Evolutionary conservation across 768 basidiomycete species (phyloP), one percentile per base, ranked within the genome.

Genomic region (Tephrocybe rancida): DNA sequence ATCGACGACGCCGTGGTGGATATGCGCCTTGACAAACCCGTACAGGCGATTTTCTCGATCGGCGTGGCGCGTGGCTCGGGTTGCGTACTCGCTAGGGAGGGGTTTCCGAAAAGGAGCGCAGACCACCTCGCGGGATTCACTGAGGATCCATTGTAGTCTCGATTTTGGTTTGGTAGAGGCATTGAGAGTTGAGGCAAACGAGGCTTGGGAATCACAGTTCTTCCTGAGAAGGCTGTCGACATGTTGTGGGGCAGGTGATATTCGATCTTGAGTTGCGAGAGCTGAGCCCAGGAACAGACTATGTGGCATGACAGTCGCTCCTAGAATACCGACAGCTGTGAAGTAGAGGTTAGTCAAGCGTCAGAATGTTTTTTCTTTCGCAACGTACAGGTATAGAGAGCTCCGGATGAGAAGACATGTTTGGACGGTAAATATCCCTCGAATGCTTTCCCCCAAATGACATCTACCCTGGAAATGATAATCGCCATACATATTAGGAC

Each of bases 291-390:
- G 77, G 74, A 90, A 94, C n/a, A 97, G 76, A 54, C 87, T 88
- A 67, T 95, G 94, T 0, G 94, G 94, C 94, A 95, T 95, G 54
- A 94, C 87, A 2, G 92, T 97, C 1, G 92, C 91, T 26, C 88
- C 87, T 1, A 89, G 64, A 44, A 92, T 85, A 34, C 88, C 88
- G 48, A 89, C 82, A 26, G 86, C 84, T 86, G 55, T 34, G 54
- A 27, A 24, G 42, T 22, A 10, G 5, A n/a, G 7, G 35, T 37
- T 18, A 37, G 18, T 47, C 14, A 25, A 44, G 3, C 5, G 9
- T 13, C 35, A 18, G 35, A 11, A 25, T 16, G 19, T 25, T 25
- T 39, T 34, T 6, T 13, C 7, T 56, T 11, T 30, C 16, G 14
- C 19, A 35, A 48, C 82, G 37, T 62, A 88, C 88, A 86, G 0